Percentiles rank a stretch among this genome's conserved stretches.
phyloP scores from a whole-genome alignment of 2,329 filamentous ascomycete genomes.

The Neophaeococcomyces aloes region DNA sequence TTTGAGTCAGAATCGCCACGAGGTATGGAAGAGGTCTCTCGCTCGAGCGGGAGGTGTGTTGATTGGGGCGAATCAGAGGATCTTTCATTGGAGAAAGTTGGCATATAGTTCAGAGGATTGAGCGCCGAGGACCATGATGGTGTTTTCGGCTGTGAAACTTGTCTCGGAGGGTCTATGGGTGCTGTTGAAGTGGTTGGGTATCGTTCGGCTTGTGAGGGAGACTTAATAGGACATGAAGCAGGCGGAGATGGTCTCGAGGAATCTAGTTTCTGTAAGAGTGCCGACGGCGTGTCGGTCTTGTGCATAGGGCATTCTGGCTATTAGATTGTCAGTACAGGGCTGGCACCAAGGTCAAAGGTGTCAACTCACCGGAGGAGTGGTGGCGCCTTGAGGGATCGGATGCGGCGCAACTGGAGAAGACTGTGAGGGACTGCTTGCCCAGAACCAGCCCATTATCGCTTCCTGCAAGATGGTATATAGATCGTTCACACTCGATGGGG shows the following conservation, averaged over 20 bases:
- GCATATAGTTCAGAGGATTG: slow-evolving; percentile 93
- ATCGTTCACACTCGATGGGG: too few species aligned
- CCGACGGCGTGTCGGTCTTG: slow-evolving; percentile 32
- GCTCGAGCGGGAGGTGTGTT: slow-evolving; percentile 62
- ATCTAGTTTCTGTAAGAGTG: slow-evolving; percentile 23
- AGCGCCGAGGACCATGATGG: slow-evolving; percentile 38
- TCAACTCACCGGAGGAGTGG: slow-evolving; percentile 47
- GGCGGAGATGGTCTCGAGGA: slow-evolving; percentile 20
- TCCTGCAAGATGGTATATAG: too few species aligned
- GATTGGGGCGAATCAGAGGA: slow-evolving; percentile 55
- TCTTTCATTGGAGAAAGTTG: slow-evolving; percentile 66
- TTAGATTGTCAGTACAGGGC: slow-evolving; percentile 13
- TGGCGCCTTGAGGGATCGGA: slow-evolving; percentile 36
- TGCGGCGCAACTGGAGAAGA: slow-evolving; percentile 34
- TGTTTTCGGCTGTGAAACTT: slow-evolving; percentile 3
- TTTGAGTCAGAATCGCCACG: slow-evolving; percentile 65
- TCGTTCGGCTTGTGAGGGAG: slow-evolving; percentile 11
- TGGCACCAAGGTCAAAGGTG: slow-evolving; percentile 1
- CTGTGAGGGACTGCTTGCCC: slow-evolving; percentile 45
- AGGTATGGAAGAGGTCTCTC: slow-evolving; percentile 85
- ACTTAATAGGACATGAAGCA: slow-evolving; percentile 25
- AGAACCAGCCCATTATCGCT: slow-evolving; percentile 56
- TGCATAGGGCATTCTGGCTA: slow-evolving; percentile 54
- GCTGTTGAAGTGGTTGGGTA: slow-evolving; percentile 5
- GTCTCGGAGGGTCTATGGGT: slow-evolving; percentile 18